These are phyloP conservation scores for Trypethelium eluteriae DNA, from an alignment of 495 filamentous ascomycete species.

Conservation along the genomic window DNA sequence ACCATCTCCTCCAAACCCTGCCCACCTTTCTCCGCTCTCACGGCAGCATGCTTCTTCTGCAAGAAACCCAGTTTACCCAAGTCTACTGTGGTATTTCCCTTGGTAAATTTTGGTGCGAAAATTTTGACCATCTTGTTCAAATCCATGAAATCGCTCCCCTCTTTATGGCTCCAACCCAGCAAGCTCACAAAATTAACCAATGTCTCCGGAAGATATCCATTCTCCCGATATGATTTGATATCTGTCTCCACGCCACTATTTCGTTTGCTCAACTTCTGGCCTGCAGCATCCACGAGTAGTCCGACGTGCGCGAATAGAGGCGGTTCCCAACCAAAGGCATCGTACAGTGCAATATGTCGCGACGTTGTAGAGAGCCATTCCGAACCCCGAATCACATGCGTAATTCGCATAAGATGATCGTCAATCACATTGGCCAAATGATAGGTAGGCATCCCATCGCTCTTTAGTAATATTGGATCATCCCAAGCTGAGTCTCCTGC, in stretches of 20 bases:
- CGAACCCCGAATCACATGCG: slow-evolving; percentile 83
- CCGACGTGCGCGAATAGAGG: slow-evolving; percentile 85
- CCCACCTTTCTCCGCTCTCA: slow-evolving; percentile 18
- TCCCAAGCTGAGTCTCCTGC: slow-evolving; percentile 49
- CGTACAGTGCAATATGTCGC: slow-evolving; percentile 77
- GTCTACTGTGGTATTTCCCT: slow-evolving; percentile 79
- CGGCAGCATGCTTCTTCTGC: slow-evolving; percentile 59
- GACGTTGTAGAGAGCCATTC: slow-evolving; percentile 96
- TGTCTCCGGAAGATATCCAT: slow-evolving; percentile 62
- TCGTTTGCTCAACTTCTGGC: slow-evolving; percentile 87
- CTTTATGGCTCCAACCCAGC: slow-evolving; percentile 73
- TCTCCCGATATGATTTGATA: slow-evolving; percentile 58
- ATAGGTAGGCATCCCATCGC: slow-evolving; percentile 87
- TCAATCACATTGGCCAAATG: slow-evolving; percentile 96
- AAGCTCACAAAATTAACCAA: slow-evolving; percentile 79
- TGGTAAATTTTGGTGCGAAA: slow-evolving; percentile 77
- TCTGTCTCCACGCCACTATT: slow-evolving; percentile 54
- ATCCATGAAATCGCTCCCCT: slow-evolving; percentile 59
- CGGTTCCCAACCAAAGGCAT: slow-evolving; percentile 80
- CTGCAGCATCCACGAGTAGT: slow-evolving; percentile 63
- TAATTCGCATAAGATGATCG: slow-evolving; percentile 89
- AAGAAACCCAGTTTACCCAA: slow-evolving; percentile 73
- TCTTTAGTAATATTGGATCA: slow-evolving; percentile 80
- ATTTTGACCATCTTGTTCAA: slow-evolving; percentile 61
- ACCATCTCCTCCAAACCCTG: slow-evolving; percentile 45